Conservation (phyloP, 768 basidiomycete genomes). For the Boletus reticuloceps region DNA sequence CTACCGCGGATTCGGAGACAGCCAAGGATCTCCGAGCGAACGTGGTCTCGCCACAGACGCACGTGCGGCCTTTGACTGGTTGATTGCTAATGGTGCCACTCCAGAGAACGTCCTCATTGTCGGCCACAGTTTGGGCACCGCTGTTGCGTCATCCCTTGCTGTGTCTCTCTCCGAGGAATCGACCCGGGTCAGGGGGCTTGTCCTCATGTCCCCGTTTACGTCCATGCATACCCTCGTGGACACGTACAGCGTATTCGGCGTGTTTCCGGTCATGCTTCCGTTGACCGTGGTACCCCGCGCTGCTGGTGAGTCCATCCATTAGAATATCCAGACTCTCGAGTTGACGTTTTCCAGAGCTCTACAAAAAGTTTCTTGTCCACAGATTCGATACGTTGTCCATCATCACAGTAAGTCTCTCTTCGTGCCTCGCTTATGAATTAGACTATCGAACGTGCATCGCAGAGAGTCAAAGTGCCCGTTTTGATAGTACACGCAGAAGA, state of each 20-base stretch:
- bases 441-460: slow-evolving; percentile 1
- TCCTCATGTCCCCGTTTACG: slow-evolving; percentile 57
- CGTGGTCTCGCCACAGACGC: slow-evolving; percentile 72
- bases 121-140: slow-evolving; percentile 90
- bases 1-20: slow-evolving; percentile 92
- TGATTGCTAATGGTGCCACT: slow-evolving; percentile 54
- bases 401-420: slow-evolving; percentile 48
- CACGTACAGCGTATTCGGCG: slow-evolving; percentile 62
- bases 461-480: slow-evolving; percentile 68
- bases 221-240: slow-evolving; percentile 59
- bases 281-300: slow-evolving; percentile 60
- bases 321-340: background rate
- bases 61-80: slow-evolving; percentile 77
- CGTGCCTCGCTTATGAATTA: background rate
- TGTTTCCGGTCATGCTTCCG: slow-evolving; percentile 71
- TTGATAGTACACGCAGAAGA: slow-evolving; percentile 73
- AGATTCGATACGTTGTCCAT: slow-evolving; percentile 62
- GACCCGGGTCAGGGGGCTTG: slow-evolving; percentile 44
- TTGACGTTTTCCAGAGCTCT: slow-evolving; percentile 40
- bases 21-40: slow-evolving; percentile 74
- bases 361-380: slow-evolving; percentile 53
- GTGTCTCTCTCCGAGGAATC: slow-evolving; percentile 46
- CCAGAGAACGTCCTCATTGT: slow-evolving; percentile 65
- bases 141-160: slow-evolving; percentile 55
- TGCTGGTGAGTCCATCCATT: slow-evolving; percentile 48